phyloP scores from a whole-genome alignment of 202 grass and related monocot species.

The Zizania palustris region DNA sequence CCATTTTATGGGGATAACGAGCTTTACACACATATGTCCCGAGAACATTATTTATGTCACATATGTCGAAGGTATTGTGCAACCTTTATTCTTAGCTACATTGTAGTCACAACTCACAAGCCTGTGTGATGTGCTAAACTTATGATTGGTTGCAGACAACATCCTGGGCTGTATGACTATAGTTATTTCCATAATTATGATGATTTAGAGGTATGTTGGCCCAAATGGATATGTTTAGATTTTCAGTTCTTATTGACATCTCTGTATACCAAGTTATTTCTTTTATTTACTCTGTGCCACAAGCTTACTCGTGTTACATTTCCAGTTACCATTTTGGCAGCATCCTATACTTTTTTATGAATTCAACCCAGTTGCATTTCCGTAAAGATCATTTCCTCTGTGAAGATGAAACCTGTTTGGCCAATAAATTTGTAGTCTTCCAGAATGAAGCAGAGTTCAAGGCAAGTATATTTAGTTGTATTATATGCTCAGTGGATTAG shows the following conservation, averaged over 20 bases:
- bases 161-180: slow-evolving; percentile 61
- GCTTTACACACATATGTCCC: slow-evolving; percentile 79
- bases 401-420: slow-evolving; percentile 60
- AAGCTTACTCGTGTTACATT: slow-evolving; percentile 13
- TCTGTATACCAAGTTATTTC: slow-evolving; percentile 5
- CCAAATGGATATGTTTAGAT: background rate
- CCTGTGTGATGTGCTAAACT: slow-evolving; percentile 15
- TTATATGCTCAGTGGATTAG: background rate
- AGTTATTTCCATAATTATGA: slow-evolving; percentile 71
- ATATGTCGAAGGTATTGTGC: slow-evolving; percentile 79
- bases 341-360: slow-evolving; percentile 31
- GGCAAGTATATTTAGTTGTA: slow-evolving; percentile 35
- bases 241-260: background rate
- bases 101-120: background rate
- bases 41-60: slow-evolving; percentile 80
- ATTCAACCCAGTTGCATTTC: slow-evolving; percentile 63
- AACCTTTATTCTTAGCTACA: slow-evolving; percentile 13
- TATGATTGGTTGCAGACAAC: slow-evolving; percentile 56
- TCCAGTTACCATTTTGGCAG: slow-evolving; percentile 2
- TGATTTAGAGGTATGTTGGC: slow-evolving; percentile 65
- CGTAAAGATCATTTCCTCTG: slow-evolving; percentile 68
- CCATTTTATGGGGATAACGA: slow-evolving; percentile 95
- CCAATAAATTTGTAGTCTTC: slow-evolving; percentile 74
- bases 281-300: background rate
- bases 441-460: slow-evolving; percentile 73